Base-by-base conservation (phyloP, 495 filamentous ascomycete species). In the Mycothermus thermophilus region DNA sequence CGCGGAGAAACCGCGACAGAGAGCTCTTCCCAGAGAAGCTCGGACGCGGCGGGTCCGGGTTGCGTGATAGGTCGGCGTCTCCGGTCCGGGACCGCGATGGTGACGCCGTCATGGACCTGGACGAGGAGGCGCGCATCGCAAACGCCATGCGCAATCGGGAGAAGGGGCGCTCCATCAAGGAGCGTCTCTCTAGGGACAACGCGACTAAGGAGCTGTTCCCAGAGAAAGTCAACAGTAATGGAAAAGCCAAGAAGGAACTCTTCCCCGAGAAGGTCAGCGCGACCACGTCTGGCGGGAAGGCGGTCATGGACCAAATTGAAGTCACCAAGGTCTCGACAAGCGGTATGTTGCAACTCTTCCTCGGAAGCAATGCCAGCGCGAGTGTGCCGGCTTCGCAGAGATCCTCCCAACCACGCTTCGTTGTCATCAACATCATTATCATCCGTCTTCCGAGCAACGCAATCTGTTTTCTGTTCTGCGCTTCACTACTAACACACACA, bases 171-270 rank as follows among this genome's bases (percentile, higher is more conserved):
- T 52, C 61, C 13, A 55, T 62, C 24, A 68, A 60, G 46, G 63
- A 62, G 34, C 57, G 57, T 7, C 31, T 60, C 0, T 62, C 62
- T 34, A 76, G 71, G 40, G 56, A 32, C 10, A 54, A 48, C 36
- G 40, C 34, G 3, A 27, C 42, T n/a, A 81, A 78, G 39, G 82
- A 90, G 41, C 67, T 86, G 2, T 82, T 90, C 50, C 79, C 81
- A 0, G 64, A 60, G 32, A 79, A 75, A 42, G 52, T 62, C 6
- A 38, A 35, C 34, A n/a, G n/a, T 33, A 77, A 72, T 40, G 56
- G 29, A 9, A 54, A 48, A 33, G 40, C 34, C 3, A 27, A 42
- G 11, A 81, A 78, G 39, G 82, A 90, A 41, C 67, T 86, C 2
- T 82, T 90, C 50, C 79, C 81, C 0, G 64, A 60, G 32, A 79